These are phyloP conservation scores for Cladosporium austrohemisphaericum DNA, from an alignment of 2,329 filamentous ascomycete genomes.

Conservation along the genomic window DNA sequence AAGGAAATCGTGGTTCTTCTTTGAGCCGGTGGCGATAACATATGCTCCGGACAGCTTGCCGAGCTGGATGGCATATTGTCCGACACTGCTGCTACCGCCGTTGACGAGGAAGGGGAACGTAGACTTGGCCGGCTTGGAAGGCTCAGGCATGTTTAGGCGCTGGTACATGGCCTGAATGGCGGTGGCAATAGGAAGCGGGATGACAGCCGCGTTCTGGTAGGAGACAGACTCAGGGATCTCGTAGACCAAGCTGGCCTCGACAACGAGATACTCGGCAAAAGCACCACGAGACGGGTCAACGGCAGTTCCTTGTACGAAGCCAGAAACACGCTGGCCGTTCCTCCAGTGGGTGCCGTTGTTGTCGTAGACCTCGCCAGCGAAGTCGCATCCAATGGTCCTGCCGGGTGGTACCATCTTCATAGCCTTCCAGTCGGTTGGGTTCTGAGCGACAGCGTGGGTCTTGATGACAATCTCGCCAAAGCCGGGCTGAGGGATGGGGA, in stretches of 20 bases:
- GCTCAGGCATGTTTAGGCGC: slow-evolving; percentile 45
- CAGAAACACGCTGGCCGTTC: slow-evolving; percentile 10
- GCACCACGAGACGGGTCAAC: slow-evolving; percentile 15
- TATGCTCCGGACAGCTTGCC: slow-evolving; percentile 49
- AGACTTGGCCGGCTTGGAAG: slow-evolving; percentile 35
- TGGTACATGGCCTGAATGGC: slow-evolving; percentile 40
- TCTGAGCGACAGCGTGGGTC: slow-evolving; percentile 26
- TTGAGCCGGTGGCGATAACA: slow-evolving; percentile 32
- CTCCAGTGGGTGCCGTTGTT: slow-evolving; percentile 13
- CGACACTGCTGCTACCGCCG: slow-evolving; percentile 31
- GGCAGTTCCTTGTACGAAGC: slow-evolving; percentile 15
- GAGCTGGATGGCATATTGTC: slow-evolving; percentile 38
- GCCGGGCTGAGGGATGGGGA: slow-evolving; percentile 25
- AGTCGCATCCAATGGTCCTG: slow-evolving; percentile 27
- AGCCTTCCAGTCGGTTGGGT: slow-evolving; percentile 29
- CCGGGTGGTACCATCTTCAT: slow-evolving; percentile 7
- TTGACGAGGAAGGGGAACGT: slow-evolving; percentile 35
- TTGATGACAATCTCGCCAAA: slow-evolving; percentile 26
- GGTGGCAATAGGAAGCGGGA: slow-evolving; percentile 41
- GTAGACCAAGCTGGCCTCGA: slow-evolving; percentile 28
- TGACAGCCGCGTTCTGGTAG: slow-evolving; percentile 36
- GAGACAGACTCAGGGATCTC: slow-evolving; percentile 35
- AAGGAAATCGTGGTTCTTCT: slow-evolving; percentile 27
- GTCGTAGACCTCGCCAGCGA: slow-evolving; percentile 30
- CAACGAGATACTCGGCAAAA: slow-evolving; percentile 30